Base-by-base conservation (phyloP, 805 yeast genomes). In the Yarrowia yakushimensis region DNA sequence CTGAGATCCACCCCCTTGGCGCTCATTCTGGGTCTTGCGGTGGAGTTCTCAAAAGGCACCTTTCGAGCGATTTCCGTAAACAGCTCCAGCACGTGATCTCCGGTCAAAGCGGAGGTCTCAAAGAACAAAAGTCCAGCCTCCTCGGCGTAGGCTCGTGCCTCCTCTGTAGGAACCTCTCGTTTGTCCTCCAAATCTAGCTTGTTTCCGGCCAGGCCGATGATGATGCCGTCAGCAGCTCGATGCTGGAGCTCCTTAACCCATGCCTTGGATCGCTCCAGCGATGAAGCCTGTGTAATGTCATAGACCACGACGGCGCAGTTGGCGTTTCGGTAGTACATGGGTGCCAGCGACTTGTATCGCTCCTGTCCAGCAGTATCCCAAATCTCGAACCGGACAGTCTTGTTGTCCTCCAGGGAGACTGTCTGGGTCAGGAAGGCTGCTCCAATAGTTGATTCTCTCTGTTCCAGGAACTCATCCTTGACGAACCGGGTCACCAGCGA, bases 321-420 rank as follows among this genome's bases (percentile, higher is more conserved):
- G 1, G 94, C 86, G 68, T 88, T 87, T 62, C 96, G 76, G 70
- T 88, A 88, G 71, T 88, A 88, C 86, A 88, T 85, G 17, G 96
- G 94, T 0, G 94, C 91, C 65, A 88, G 74, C 18, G 90, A 85
- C 69, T 87, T 88, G 77, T 88, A 88, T 55, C 96, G 78, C 71
- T 88, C 96, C 72, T 88, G 99, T 25, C 99, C 99, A 0, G 99
- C 99, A 13, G 99, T 93, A 72, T 93, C 99, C 81, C 83, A 80
- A 34, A 80, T 80, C 66, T 80, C 83, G 60, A 74, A 85, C 72
- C 71, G 77, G 64, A 73, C 80, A 37, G 75, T 76, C 36, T 81
- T 74, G 65, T 77, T 71, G 15, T 72, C 67, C 60, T 78, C 82
- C 8, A 83, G 66, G 11, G 78, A 77, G 12, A 88, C 78, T 11